Percentiles rank a stretch among this genome's conserved stretches.
Conservation (phyloP, 1,284 basidiomycete species). For the Lentinus polychrous region DNA sequence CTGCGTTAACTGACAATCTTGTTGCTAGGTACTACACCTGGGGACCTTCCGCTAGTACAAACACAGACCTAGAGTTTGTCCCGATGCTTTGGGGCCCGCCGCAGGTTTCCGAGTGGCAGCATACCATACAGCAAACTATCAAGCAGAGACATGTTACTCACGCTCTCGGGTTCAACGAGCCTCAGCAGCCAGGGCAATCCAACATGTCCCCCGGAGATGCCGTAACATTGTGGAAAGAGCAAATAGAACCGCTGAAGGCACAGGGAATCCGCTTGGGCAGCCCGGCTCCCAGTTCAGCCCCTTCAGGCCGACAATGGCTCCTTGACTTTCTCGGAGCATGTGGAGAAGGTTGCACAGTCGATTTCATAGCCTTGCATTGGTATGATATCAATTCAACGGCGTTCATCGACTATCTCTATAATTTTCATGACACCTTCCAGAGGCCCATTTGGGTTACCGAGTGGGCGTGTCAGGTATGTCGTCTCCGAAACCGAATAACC, state of each 20-base stretch:
- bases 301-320: slow-evolving; percentile 34
- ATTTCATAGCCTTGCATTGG: slow-evolving; percentile 37
- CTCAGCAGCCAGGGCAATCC: slow-evolving; percentile 26
- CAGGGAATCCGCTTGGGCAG: slow-evolving; percentile 32
- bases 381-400: slow-evolving; percentile 33
- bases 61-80: slow-evolving; percentile 26
- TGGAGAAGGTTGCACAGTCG: slow-evolving; percentile 32
- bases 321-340: slow-evolving; percentile 33
- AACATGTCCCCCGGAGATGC: slow-evolving; percentile 26
- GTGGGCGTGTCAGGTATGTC: slow-evolving; percentile 28
- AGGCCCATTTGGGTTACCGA: slow-evolving; percentile 41
- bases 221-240: slow-evolving; percentile 26
- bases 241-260: slow-evolving; percentile 27
- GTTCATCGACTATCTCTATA: slow-evolving; percentile 32
- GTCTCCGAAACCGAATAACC: neutral
- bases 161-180: slow-evolving; percentile 32
- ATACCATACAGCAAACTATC: slow-evolving; percentile 26
- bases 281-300: slow-evolving; percentile 35
- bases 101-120: slow-evolving; percentile 24
- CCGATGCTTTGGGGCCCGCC: slow-evolving; percentile 31
- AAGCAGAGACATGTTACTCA: slow-evolving; percentile 17
- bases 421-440: slow-evolving; percentile 34
- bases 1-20: neutral
- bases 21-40: slow-evolving; percentile 29
- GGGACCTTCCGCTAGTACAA: slow-evolving; percentile 19